Conservation (phyloP, 495 filamentous ascomycete genomes). For the Hypoxylon fragiforme region DNA sequence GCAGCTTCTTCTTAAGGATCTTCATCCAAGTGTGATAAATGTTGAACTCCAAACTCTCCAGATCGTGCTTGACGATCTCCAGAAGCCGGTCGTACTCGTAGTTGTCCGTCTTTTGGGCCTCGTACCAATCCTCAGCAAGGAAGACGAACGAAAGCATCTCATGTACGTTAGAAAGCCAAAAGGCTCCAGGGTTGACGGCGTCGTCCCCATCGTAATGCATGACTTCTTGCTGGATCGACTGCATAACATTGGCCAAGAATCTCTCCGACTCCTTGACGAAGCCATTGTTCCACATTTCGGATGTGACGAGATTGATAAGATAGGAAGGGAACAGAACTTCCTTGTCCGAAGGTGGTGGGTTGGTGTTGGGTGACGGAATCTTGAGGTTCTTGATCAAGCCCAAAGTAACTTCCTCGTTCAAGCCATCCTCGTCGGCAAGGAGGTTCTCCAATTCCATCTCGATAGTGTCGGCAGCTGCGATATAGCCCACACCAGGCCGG, state of each 20-base stretch:
- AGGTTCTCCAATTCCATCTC: conserved; percentile 92
- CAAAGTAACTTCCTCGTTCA: conserved; percentile 95
- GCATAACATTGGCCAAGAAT: conserved; percentile 99
- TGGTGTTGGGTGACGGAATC: conserved; percentile 82
- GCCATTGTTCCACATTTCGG: conserved; percentile 99
- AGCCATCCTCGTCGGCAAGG: conserved; percentile 88
- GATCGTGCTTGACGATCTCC: conserved; percentile 98
- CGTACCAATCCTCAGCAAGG: conserved; percentile 99
- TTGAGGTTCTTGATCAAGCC: conserved; percentile 95
- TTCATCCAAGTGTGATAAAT: conserved; percentile 99
- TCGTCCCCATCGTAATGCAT: conserved; percentile 99
- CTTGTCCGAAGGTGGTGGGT: conserved; percentile 90
- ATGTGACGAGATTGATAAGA: conserved; percentile 97
- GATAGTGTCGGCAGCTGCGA: conserved; percentile 80
- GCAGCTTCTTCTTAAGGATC: conserved; percentile 96
- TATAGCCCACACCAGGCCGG: conserved; percentile 67
- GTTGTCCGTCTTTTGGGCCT: conserved; percentile 98
- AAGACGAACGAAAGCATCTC: conserved; percentile 99
- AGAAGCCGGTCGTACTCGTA: conserved; percentile 97
- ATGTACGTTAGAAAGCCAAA: conserved; percentile 99
- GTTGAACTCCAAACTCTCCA: conserved; percentile 99
- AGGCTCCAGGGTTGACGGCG: conserved; percentile 94
- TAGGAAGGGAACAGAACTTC: conserved; percentile 98
- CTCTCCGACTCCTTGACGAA: conserved; percentile 99
- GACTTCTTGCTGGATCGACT: conserved; percentile 97